Evolutionary conservation across 176 grass and related monocot species (phyloP), one percentile per base, ranked within the genome.

Genomic region (Canna indica): DNA sequence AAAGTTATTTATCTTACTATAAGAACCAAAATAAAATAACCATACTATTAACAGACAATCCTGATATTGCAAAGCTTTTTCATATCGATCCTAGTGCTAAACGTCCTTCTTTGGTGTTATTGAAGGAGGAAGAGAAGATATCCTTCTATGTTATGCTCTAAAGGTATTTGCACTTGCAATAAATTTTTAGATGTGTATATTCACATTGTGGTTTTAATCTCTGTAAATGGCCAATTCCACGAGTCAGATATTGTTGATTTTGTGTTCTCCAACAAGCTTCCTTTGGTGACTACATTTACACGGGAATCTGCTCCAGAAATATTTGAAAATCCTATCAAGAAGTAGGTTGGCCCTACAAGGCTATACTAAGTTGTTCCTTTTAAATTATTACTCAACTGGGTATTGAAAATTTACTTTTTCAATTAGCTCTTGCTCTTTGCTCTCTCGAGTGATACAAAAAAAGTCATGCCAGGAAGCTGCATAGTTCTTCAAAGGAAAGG

Each of bases 291-390:
- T 69, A 78, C 68, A 25, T 91, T 99, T 75, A 93, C 86, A 56
- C 81, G 81, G 69, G 89, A 97, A 75, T 83, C 73, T 33, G 84
- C 86, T 5, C 80, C 86, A 65, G 81, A 87, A 7, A 68, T 97
- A 77, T 97, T 97, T 80, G 94, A 91, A 50, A 92, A 90, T 78
- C 77, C 84, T 54, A 97, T 97, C 77, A 97, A 97, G 71, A 90
- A 87, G 26, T 89, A 97, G 80, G 89, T 86, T 81, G 28, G 18
- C 24, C 45, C 31, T 65, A 57, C 12, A 38, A 47, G 12, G 20
- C 20, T 20, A 53, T 0, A 44, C 0, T 53, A 41, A 33, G 34
- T 29, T 20, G 47, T 75, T 48, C 16, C 31, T 54, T 22, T 74
- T 38, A n/a, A n/a, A n/a, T n/a, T 79, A 35, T 39, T 17, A n/a